A percentile compares a stretch with the other conserved stretches of the same genome.
phyloP scores from a whole-genome alignment of 345 rosid genomes.

The Populus tremula region DNA sequence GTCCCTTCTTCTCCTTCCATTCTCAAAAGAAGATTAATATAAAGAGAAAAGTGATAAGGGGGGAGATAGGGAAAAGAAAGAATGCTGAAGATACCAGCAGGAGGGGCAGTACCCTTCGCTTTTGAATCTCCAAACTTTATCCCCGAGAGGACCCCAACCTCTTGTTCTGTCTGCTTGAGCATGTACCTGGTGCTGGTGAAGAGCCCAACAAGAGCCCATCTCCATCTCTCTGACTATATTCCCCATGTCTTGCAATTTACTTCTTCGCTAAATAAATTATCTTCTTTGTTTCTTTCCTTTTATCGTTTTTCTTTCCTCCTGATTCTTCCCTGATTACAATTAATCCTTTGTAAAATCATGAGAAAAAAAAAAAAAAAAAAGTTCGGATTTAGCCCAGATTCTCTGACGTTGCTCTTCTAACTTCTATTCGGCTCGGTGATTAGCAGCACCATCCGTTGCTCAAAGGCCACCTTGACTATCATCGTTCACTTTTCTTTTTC shows the following conservation, averaged over 20 bases:
- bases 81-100: not conserved
- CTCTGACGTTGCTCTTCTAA: not conserved
- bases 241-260: not conserved
- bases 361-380: not conserved
- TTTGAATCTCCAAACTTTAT: constrained; percentile 7
- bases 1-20: constrained; percentile 29
- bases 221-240: not conserved
- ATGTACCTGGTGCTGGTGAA: constrained; percentile 16
- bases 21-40: not conserved
- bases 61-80: constrained; percentile 2
- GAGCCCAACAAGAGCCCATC: constrained; percentile 23
- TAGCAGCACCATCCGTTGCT: not conserved
- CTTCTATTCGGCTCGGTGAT: not conserved
- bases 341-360: not conserved
- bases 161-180: constrained; percentile 12
- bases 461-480: not conserved
- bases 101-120: not conserved
- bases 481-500: not conserved
- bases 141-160: not conserved
- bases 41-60: not conserved
- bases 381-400: not conserved
- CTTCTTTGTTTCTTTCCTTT: not conserved
- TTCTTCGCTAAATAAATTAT: not conserved
- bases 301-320: not conserved
- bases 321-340: not conserved